phyloP scores from a whole-genome alignment of 2,329 filamentous ascomycete genomes.

The Pseudogymnoascus sp. region DNA sequence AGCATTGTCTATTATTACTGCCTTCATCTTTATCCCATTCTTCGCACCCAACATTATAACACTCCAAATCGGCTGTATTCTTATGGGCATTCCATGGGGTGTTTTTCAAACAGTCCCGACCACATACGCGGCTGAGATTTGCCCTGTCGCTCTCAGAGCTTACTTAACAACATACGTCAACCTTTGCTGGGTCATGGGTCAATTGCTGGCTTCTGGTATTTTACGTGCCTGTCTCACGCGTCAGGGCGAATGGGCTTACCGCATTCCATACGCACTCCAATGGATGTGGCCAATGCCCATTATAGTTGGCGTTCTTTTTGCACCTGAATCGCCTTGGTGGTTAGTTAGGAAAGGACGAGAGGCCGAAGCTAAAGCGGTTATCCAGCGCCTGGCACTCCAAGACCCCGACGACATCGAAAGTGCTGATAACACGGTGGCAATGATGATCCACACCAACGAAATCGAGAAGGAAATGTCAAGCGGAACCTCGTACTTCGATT shows the following conservation, averaged over 20 bases:
- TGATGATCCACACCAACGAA: conserved; percentile 49
- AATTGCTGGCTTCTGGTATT: conserved; percentile 40
- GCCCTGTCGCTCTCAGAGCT: conserved; percentile 43
- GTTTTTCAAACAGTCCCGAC: conserved; percentile 38
- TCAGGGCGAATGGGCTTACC: not conserved
- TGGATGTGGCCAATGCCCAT: conserved; percentile 41
- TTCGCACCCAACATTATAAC: conserved; percentile 39
- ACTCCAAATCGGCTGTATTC: conserved; percentile 40
- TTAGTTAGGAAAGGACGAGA: not conserved
- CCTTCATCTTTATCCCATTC: conserved; percentile 43
- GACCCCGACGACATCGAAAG: conserved; percentile 1
- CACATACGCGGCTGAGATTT: conserved; percentile 38
- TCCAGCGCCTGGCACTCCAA: not conserved
- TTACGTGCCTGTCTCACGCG: conserved; percentile 29
- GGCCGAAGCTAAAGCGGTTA: not conserved
- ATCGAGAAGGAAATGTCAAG: conserved; percentile 39
- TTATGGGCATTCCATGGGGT: conserved; percentile 43
- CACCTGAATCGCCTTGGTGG: conserved; percentile 44
- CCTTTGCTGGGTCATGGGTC: conserved; percentile 35
- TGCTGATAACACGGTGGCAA: conserved; percentile 31
- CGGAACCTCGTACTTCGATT: conserved; percentile 42
- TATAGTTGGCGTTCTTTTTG: conserved; percentile 38
- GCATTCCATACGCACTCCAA: not conserved
- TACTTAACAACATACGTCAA: conserved; percentile 36
- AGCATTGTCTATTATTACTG: conserved; percentile 37